phyloP scores from a whole-genome alignment of 805 yeast species.

The Candida taoyuanica region DNA sequence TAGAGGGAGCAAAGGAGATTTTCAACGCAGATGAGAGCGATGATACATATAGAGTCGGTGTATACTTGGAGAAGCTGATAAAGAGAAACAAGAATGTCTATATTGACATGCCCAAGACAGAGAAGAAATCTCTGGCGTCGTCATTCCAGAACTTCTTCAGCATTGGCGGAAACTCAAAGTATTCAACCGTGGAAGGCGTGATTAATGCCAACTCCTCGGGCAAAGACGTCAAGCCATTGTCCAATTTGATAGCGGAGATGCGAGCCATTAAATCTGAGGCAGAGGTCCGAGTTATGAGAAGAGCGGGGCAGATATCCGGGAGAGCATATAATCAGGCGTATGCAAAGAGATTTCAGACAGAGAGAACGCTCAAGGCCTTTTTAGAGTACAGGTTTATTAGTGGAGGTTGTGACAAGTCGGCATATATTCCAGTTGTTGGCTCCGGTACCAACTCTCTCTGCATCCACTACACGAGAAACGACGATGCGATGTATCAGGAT shows the following conservation, averaged over 20 bases:
- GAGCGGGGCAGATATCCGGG: conserved; percentile 78
- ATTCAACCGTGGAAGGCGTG: conserved; percentile 27
- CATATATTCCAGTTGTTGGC: conserved; percentile 95
- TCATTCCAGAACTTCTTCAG: conserved; percentile 30
- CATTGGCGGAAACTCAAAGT: conserved; percentile 23
- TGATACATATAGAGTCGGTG: conserved; percentile 40
- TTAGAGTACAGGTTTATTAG: conserved; percentile 76
- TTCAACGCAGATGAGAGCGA: conserved; percentile 83
- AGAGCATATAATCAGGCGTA: conserved; percentile 81
- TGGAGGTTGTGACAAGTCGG: conserved; percentile 87
- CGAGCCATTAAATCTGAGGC: conserved; percentile 71
- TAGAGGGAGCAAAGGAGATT: conserved; percentile 70
- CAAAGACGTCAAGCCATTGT: conserved; percentile 40
- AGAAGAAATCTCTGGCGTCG: conserved; percentile 14
- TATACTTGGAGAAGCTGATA: conserved; percentile 44
- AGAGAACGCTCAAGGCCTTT: conserved; percentile 72
- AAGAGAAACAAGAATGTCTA: conserved; percentile 46
- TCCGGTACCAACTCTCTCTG: conserved; percentile 86
- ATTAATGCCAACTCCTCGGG: conserved; percentile 24
- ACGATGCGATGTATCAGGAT: conserved; percentile 68
- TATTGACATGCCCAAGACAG: conserved; percentile 42
- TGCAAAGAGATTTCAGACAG: conserved; percentile 60
- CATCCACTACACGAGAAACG: conserved; percentile 91
- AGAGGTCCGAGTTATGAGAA: conserved; percentile 75
- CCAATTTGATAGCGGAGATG: conserved; percentile 39